phyloP scores from a whole-genome alignment of 805 yeast species.

The Candida qinlingensis region DNA sequence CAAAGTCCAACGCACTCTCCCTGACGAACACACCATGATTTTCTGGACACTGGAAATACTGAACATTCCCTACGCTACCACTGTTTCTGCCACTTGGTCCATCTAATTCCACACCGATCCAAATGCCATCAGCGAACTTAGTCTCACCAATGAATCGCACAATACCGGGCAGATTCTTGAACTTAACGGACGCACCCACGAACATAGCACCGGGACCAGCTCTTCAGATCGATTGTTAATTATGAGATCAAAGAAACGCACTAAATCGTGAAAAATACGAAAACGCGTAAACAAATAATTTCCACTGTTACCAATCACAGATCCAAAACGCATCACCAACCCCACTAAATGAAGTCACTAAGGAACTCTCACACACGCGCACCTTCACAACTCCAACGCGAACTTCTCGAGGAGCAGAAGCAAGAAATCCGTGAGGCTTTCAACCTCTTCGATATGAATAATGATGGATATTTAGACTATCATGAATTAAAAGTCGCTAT shows the following conservation, averaged over 20 bases:
- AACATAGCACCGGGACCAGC: background rate
- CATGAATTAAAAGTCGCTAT: constrained; percentile 89
- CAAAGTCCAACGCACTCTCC: constrained; percentile 26
- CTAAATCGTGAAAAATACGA: background rate
- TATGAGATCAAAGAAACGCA: too few relatives aligned
- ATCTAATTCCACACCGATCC: constrained; percentile 82
- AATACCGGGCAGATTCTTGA: constrained; percentile 30
- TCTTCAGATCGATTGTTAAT: too few relatives aligned
- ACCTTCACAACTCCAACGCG: constrained; percentile 45
- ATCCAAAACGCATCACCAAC: background rate
- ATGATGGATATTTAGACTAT: constrained; percentile 84
- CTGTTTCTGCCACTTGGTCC: constrained; percentile 77
- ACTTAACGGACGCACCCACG: constrained; percentile 15
- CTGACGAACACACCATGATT: constrained; percentile 46
- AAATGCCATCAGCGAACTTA: constrained; percentile 54
- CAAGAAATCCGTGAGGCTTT: constrained; percentile 93
- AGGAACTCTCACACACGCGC: constrained; percentile 18
- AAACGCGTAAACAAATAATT: background rate
- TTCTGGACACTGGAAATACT: constrained; percentile 58
- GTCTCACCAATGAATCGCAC: constrained; percentile 50
- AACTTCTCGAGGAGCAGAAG: constrained; percentile 78
- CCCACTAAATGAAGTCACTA: constrained; percentile 1
- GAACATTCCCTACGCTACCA: constrained; percentile 59
- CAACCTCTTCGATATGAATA: constrained; percentile 84
- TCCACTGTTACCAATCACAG: background rate